These are phyloP conservation scores for Talaromyces adpressus DNA, from an alignment of 495 filamentous ascomycete species.

Conservation along the genomic window DNA sequence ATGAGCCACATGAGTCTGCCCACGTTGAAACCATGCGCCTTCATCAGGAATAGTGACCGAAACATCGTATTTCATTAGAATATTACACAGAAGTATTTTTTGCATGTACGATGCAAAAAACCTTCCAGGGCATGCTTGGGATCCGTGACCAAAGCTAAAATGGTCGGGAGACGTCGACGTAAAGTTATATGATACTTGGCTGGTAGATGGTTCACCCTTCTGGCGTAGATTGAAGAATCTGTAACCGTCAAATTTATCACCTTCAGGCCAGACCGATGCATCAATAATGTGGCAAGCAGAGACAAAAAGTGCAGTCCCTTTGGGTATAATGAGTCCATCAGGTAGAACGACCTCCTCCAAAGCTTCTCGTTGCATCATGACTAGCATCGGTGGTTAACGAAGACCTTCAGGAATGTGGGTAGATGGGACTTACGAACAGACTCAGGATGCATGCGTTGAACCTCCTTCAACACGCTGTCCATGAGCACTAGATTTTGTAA, in stretches of 20 bases:
- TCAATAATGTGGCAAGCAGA: conserved; percentile 14
- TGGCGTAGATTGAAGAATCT: conserved; percentile 44
- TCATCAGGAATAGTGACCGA: conserved; percentile 6
- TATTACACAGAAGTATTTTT: conserved; percentile 27
- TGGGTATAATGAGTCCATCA: conserved; percentile 15
- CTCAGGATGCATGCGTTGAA: conserved; percentile 26
- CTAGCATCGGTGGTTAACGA: background rate
- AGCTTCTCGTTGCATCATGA: conserved; percentile 7
- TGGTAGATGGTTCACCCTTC: conserved; percentile 8
- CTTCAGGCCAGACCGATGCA: conserved; percentile 17
- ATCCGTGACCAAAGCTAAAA: conserved; percentile 41
- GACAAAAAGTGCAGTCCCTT: conserved; percentile 11
- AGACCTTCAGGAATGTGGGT: background rate
- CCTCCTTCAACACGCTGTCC: conserved; percentile 42
- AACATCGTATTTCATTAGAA: conserved; percentile 13
- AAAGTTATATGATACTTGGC: conserved; percentile 25
- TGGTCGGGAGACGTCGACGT: conserved; percentile 37
- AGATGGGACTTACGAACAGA: conserved; percentile 24
- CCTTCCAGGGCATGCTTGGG: conserved; percentile 48
- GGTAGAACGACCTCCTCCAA: conserved; percentile 10
- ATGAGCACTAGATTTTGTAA: conserved; percentile 35
- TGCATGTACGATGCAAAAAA: conserved; percentile 45
- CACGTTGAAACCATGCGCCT: background rate
- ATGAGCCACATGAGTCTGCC: background rate
- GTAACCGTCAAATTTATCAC: conserved; percentile 43